Conservation (phyloP, 2,329 filamentous ascomycete species). For the Claviceps sp. region DNA sequence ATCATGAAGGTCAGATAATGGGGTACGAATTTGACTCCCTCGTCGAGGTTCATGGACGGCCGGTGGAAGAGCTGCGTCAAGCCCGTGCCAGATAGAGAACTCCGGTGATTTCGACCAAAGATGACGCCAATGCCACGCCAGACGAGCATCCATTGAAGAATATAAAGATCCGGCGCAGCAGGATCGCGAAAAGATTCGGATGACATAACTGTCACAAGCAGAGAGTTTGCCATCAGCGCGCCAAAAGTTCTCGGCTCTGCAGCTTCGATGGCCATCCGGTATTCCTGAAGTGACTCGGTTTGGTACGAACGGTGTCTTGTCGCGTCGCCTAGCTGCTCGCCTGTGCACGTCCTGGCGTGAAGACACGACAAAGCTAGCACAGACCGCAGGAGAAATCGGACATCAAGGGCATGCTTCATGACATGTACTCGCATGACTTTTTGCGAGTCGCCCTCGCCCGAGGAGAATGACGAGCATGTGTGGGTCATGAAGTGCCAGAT, state of each 20-base stretch:
- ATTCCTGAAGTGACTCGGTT: slow-evolving; percentile 35
- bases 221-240: slow-evolving; percentile 36
- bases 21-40: slow-evolving; percentile 28
- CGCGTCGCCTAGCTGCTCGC: slow-evolving; percentile 13
- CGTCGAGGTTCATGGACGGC: slow-evolving; percentile 32
- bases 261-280: slow-evolving; percentile 35
- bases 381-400: slow-evolving; percentile 41
- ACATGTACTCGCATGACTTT: slow-evolving; percentile 32
- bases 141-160: slow-evolving; percentile 42
- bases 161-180: slow-evolving; percentile 30
- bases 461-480: slow-evolving; percentile 32
- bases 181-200: slow-evolving; percentile 37
- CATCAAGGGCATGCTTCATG: slow-evolving; percentile 35
- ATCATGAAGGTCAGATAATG: slow-evolving; percentile 36
- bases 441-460: slow-evolving; percentile 21
- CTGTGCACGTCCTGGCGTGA: slow-evolving; percentile 16
- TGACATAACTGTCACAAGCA: slow-evolving; percentile 37
- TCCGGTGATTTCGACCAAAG: slow-evolving; percentile 20
- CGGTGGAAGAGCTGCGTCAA: slow-evolving; percentile 34
- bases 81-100: slow-evolving; percentile 24
- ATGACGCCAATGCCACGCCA: slow-evolving; percentile 41
- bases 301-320: slow-evolving; percentile 30
- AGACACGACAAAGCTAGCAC: slow-evolving; percentile 38
- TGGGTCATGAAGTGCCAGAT: slow-evolving; percentile 40
- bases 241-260: slow-evolving; percentile 32